These are phyloP conservation scores for Neurospora sp. DNA, from an alignment of 495 filamentous ascomycete species.

Conservation along the genomic window DNA sequence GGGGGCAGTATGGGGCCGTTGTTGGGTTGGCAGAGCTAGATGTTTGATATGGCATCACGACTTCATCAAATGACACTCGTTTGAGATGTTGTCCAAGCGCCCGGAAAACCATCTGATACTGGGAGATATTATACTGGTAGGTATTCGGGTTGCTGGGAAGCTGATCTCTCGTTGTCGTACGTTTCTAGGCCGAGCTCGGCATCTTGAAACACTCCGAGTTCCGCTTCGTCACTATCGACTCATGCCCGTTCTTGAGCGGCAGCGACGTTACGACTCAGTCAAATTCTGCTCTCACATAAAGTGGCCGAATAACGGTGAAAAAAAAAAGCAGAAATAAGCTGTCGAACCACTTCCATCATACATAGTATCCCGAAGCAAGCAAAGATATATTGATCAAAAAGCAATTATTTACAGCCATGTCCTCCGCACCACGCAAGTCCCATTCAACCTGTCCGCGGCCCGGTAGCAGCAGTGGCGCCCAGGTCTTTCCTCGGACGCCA, in stretches of 20 bases:
- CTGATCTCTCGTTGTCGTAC: not conserved
- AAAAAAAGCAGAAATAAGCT: not conserved
- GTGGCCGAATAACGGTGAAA: not conserved
- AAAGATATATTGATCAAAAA: not conserved
- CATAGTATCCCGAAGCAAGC: not conserved
- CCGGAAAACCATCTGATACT: not conserved
- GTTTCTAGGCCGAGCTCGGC: not conserved
- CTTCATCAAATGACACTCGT: not conserved
- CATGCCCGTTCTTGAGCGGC: not conserved
- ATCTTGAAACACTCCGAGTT: not conserved
- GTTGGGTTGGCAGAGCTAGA: not conserved
- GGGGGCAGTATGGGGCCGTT: not conserved
- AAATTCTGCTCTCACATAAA: not conserved
- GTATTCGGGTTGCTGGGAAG: not conserved
- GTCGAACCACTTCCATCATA: not conserved
- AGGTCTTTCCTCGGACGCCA: constrained; percentile 10
- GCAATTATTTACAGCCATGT: constrained; percentile 5
- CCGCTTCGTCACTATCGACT: not conserved
- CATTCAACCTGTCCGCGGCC: constrained; percentile 18
- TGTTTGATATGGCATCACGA: not conserved
- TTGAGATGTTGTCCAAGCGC: not conserved
- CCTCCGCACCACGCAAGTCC: constrained; percentile 5
- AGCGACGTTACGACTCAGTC: not conserved
- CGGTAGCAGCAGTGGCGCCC: not conserved
- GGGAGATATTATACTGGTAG: not conserved